These are phyloP conservation scores for Trypanosoma rangeli DNA, from an alignment of 208 protist species.

Conservation along the genomic window DNA sequence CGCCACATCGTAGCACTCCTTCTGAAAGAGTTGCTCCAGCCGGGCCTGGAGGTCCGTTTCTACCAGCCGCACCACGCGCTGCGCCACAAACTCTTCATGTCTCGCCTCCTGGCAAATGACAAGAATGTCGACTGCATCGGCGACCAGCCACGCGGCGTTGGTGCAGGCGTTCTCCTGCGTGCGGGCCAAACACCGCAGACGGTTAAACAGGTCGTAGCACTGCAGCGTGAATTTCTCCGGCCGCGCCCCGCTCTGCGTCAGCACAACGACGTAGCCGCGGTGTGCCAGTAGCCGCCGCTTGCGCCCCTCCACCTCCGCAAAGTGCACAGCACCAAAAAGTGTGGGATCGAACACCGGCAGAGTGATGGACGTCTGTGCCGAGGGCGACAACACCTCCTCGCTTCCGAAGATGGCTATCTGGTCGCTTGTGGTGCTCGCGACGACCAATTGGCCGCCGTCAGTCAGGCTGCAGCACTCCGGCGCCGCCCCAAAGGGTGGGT, in stretches of 20 bases:
- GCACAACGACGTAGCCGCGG: slow-evolving; percentile 82
- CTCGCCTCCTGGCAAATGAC: slow-evolving; percentile 70
- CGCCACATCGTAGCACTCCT: slow-evolving; percentile 93
- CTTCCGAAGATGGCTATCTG: slow-evolving; percentile 31
- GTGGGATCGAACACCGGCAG: slow-evolving; percentile 62
- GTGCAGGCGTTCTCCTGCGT: slow-evolving; percentile 55
- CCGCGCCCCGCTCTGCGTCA: slow-evolving; percentile 54
- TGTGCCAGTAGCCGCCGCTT: slow-evolving; percentile 76
- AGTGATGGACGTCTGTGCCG: slow-evolving; percentile 25
- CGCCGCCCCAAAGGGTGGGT: slow-evolving; percentile 28
- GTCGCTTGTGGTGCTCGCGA: slow-evolving; percentile 27
- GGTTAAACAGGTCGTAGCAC: slow-evolving; percentile 91
- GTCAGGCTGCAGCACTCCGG: slow-evolving; percentile 35
- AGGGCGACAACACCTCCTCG: slow-evolving; percentile 5
- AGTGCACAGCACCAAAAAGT: slow-evolving; percentile 58
- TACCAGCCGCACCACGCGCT: slow-evolving; percentile 48
- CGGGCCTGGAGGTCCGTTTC: slow-evolving; percentile 94
- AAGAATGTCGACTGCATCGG: slow-evolving; percentile 79
- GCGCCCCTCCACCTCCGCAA: slow-evolving; percentile 63
- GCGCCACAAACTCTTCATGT: slow-evolving; percentile 20
- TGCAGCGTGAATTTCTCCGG: slow-evolving; percentile 61
- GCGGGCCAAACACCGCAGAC: slow-evolving; percentile 83
- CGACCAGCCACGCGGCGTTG: slow-evolving; percentile 73
- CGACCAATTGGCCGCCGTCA: slow-evolving; percentile 40
- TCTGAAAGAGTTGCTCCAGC: slow-evolving; percentile 95